Evolutionary conservation across 164 flowering plant genomes (phyloP), one percentile per base, ranked within the genome.

Genomic region (Vitis rupestris): DNA sequence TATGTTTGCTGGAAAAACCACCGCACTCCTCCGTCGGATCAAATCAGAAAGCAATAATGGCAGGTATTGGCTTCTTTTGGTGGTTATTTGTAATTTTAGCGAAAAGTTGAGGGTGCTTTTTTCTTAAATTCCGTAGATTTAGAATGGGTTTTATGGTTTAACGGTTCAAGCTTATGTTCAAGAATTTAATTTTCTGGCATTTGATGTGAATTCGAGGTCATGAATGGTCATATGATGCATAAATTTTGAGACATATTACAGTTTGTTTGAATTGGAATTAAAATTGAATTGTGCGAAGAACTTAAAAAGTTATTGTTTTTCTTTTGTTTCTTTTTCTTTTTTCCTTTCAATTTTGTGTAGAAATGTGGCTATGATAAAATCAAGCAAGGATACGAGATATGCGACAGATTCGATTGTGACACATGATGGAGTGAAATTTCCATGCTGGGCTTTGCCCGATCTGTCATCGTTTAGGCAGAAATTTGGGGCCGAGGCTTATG

Each of bases 1-100:
- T 15, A 92, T 94, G 98, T 94, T 94, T 30, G 94, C 97, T 12
- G 97, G 98, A 4, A 94, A 94, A 71, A 88, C 97, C 70, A 94
- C 98, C 6, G 87, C 93, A n/a, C 89, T 94, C 8, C 92, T 94
- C 66, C 93, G 95, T 29, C 86, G 99, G 29, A 75, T 95, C 79
- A 83, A 75, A 70, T 75, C 84, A 10, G 94, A 89, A 60, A 67
- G 61, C 61, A 75, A 17, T 59, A 74, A 44, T 29, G 98, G 98
- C 73, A 87, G 98, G 97, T 83, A 62, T 17, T 7, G n/a, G 11
- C 29, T 15, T 50, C 15, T 37, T 9, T 66, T 13, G 48, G 37
- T 58, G 31, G 14, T 58, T 16, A 5, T 56, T 57, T 16, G 9
- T n/a, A 55, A 51, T 29, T 10, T 4, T 8, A 8, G 1, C 44